phyloP scores from a whole-genome alignment of 2,329 filamentous ascomycete genomes.

The Penicillium crustosum region DNA sequence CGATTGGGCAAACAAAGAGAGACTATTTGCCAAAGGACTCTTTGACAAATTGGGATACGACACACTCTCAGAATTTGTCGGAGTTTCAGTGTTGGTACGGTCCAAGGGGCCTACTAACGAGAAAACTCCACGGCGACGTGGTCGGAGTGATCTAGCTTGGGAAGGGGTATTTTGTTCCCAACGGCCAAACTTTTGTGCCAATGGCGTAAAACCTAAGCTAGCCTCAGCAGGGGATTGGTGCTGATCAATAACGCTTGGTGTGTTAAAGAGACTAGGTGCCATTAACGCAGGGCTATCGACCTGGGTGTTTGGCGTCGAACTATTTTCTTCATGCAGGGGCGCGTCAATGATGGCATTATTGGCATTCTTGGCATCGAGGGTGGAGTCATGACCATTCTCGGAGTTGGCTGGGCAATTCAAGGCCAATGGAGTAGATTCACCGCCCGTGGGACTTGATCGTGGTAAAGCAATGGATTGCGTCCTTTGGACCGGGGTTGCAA shows the following conservation, averaged over 20 bases:
- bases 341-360: slow-evolving; percentile 16
- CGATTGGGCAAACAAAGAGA: slow-evolving; percentile 16
- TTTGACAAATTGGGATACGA: slow-evolving; percentile 26
- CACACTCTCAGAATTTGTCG: slow-evolving; percentile 14
- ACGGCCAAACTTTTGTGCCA: slow-evolving; percentile 60
- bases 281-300: slow-evolving; percentile 15
- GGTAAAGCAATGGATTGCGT: slow-evolving; percentile 19
- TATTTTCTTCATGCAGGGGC: slow-evolving; percentile 13
- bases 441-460: slow-evolving; percentile 23
- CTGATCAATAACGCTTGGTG: slow-evolving; percentile 15
- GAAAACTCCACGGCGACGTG: slow-evolving; percentile 36
- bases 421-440: slow-evolving; percentile 5
- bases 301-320: slow-evolving; percentile 13
- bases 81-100: slow-evolving; percentile 2
- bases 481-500: slow-evolving; percentile 13
- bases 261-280: slow-evolving; percentile 13
- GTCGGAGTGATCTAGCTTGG: slow-evolving; percentile 29
- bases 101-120: slow-evolving; percentile 34
- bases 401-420: slow-evolving; percentile 13
- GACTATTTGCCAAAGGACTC: slow-evolving; percentile 20
- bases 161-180: slow-evolving; percentile 64
- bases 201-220: slow-evolving; percentile 61
- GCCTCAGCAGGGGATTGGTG: slow-evolving; percentile 19
- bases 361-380: slow-evolving; percentile 28
- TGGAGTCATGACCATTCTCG: slow-evolving; percentile 15